These are phyloP conservation scores for Galeopsis tetrahit DNA, from an alignment of 257 asterid genomes.

Conservation along the genomic window DNA sequence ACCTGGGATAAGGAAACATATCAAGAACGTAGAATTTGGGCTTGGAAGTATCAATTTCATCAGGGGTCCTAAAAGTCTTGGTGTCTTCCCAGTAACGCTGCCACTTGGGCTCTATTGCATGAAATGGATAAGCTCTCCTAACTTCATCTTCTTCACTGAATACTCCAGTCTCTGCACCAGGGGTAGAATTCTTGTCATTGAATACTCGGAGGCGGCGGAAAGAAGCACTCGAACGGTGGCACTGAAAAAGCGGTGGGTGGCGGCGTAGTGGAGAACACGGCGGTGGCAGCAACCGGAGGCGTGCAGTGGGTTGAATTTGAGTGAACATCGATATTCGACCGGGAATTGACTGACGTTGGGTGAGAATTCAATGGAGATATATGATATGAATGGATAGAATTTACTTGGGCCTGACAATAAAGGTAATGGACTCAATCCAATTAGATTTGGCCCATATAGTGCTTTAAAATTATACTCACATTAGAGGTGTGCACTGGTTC, in stretches of 20 bases:
- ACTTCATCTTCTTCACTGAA: slow-evolving; percentile 34
- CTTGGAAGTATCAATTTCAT: slow-evolving; percentile 85
- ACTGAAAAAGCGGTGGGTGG: slow-evolving; percentile 26
- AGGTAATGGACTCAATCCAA: background rate
- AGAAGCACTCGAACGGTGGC: slow-evolving; percentile 32
- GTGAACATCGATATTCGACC: slow-evolving; percentile 44
- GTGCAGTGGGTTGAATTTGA: slow-evolving; percentile 50
- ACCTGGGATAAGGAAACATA: slow-evolving; percentile 99
- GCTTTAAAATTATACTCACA: no score
- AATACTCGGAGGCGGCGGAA: slow-evolving; percentile 41
- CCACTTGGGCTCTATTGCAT: slow-evolving; percentile 90
- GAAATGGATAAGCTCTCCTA: slow-evolving; percentile 84
- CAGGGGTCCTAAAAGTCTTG: slow-evolving; percentile 85
- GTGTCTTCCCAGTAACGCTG: slow-evolving; percentile 88
- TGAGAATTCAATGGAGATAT: slow-evolving; percentile 29
- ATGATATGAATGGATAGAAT: slow-evolving; percentile 23
- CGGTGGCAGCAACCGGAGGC: slow-evolving; percentile 46
- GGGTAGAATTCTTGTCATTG: slow-evolving; percentile 14
- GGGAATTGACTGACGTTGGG: slow-evolving; percentile 32
- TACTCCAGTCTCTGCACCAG: slow-evolving; percentile 28
- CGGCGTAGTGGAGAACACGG: slow-evolving; percentile 34
- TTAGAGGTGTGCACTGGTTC: no score
- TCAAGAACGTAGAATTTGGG: slow-evolving; percentile 97
- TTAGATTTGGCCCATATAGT: background rate
- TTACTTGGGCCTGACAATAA: slow-evolving; percentile 36